Evolutionary conservation across 768 basidiomycete genomes (phyloP).

Genomic region (Ephemerocybe angulata): DNA sequence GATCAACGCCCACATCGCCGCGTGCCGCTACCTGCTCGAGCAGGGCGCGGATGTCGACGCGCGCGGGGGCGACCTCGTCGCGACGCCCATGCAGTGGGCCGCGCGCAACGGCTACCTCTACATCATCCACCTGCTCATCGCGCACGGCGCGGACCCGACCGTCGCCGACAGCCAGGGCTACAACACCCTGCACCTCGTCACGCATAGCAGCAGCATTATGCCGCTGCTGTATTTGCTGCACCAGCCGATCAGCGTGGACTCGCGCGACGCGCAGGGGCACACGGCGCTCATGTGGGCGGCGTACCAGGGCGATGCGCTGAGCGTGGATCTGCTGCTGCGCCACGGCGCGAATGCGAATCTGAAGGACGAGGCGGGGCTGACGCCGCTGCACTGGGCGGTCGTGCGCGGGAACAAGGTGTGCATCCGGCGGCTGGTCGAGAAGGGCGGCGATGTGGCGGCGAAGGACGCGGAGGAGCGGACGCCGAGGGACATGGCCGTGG

Average conservation of each 20-base stretch:
- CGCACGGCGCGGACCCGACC: conserved; percentile 88
- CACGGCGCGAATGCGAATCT: conserved; percentile 80
- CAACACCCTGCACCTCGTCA: conserved; percentile 92
- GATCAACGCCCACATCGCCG: conserved; percentile 90
- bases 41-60: conserved; percentile 95
- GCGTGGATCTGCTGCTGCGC: conserved; percentile 83
- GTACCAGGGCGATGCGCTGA: conserved; percentile 96
- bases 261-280: conserved; percentile 87
- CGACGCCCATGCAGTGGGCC: conserved; percentile 98
- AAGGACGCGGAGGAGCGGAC: conserved; percentile 86
- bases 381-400: conserved; percentile 96
- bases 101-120: conserved; percentile 96
- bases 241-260: conserved; percentile 90
- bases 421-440: conserved; percentile 81
- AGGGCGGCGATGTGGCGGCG: conserved; percentile 76
- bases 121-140: conserved; percentile 86
- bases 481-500: conserved; percentile 90
- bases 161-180: conserved; percentile 92
- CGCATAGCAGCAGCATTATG: conserved; percentile 94
- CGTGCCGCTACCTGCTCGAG: conserved; percentile 83
- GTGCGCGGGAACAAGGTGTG: conserved; percentile 89
- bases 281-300: conserved; percentile 98
- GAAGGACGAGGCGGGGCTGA: conserved; percentile 77
- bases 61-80: conserved; percentile 87
- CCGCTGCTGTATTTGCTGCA: conserved; percentile 87